Base-by-base conservation (phyloP, 805 yeast species). In the Groenewaldozyma tartarivorans region DNA sequence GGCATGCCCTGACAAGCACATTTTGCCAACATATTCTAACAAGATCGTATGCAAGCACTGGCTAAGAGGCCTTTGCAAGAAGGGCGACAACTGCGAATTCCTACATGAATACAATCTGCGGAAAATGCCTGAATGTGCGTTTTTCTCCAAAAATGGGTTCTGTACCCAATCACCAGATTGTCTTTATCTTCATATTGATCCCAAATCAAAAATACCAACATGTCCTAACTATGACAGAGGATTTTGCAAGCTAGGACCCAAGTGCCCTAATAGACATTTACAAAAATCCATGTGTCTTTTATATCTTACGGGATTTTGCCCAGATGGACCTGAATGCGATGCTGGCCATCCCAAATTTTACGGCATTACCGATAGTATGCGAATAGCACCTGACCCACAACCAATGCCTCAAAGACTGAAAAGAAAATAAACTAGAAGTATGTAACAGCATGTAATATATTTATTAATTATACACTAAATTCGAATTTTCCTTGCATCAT, bases 41-140 rank as follows among this genome's bases (percentile, higher is more conserved):
- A 80, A 81, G 58, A 85, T 92, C 40, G 98, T 92, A 3, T 92
- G 98, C 60, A 90, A 92, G 69, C 96, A 92, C 67, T 92, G 98
- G 99, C 74, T 92, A 27, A 74, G 96, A 49, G 99, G 99, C 0
- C 72, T 92, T 27, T 92, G 99, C 63, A 92, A 92, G 64, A 90
- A 90, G 67, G 94, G 94, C 38, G 95, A 87, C 51, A 85, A 84
- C 50, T 92, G 99, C 62, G 99, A 92, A 66, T 92, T 85, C 54
- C 64, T 92, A 35, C 99, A 92, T 62, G 99, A 92, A 58, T 88
- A 88, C 56, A 90, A 92, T 56, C 64, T 92, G 52, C 71, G 94
- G 45, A 86, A 84, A 62, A 90, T 92, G 94, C 97, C 97, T 2
- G 98, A 92, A 60, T 92, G 99, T 60, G 74, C 86, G 19, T 84